Evolutionary conservation across 2,329 filamentous ascomycete genomes (phyloP), one percentile per base, ranked within the genome.

Genomic region (Chalaropsis ovoidea): DNA sequence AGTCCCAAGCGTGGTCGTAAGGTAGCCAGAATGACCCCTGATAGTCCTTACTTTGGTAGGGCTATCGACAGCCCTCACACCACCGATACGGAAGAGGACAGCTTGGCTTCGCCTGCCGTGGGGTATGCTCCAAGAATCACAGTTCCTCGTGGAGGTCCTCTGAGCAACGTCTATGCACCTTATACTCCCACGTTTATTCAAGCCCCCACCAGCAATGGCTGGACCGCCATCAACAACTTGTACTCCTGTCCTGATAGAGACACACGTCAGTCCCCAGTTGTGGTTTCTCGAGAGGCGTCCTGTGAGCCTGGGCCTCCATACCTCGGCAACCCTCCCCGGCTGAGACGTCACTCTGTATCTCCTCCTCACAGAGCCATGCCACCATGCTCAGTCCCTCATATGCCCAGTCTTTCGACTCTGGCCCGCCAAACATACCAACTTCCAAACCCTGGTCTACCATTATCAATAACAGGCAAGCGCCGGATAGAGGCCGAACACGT

Each of bases 41-140:
- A 66, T 10, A 66, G 66, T 24, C 56, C 63, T 13, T 64, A 62
- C 49, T 63, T 54, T 10, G 41, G 35, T 13, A 39, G 58, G 17
- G 22, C 43, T 15, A 31, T 27, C n/a, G 64, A 67, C 35, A 77
- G 74, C 65, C 74, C 77, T 2, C 78, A 78, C 64, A 73, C 71
- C 24, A 75, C 75, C 1, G 77, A 77, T 52, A 75, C 75, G 0
- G 78, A 80, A 49, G 71, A 73, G 13, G 76, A 79, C 5, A 69
- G 71, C n/a, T 71, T 65, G 4, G 39, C 62, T 15, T 67, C 61
- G 41, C 61, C 61, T 13, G 22, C 54, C 43, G 35, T 24, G 19
- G 31, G 41, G 35, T 62, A 64, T 43, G 24, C 45, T 2, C 27
- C 63, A 15, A 65, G 17, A 24, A 47, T 17, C 15, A 19, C n/a